Evolutionary conservation across 116 monocot genomes (phyloP).

Genomic region (Phalaenopsis hybrid): DNA sequence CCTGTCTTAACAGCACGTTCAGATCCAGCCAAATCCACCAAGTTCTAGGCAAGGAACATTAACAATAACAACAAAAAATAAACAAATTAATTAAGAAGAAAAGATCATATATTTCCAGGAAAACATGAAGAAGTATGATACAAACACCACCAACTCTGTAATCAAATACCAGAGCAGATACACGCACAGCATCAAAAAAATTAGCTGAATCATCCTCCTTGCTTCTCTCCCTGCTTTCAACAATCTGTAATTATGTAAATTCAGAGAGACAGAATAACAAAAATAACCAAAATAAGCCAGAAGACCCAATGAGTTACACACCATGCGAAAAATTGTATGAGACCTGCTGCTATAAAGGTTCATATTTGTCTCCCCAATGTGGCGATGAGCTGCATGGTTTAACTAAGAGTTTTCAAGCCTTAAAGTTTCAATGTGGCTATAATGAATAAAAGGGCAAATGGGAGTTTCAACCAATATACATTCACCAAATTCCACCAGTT

Average conservation of each 20-base stretch:
- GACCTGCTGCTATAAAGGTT: slow-evolving; percentile 96
- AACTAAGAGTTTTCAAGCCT: slow-evolving; percentile 4
- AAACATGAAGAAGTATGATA: slow-evolving; percentile 1
- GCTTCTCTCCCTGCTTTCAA: slow-evolving; percentile 79
- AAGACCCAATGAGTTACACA: slow-evolving; percentile 9
- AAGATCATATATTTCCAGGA: background rate
- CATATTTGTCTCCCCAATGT: slow-evolving; percentile 97
- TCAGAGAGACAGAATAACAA: background rate
- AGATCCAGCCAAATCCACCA: slow-evolving; percentile 97
- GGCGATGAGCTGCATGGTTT: slow-evolving; percentile 71
- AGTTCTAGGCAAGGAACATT: slow-evolving; percentile 44
- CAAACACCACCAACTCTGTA: background rate
- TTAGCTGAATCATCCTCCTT: slow-evolving; percentile 38
- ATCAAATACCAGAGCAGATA: slow-evolving; percentile 74
- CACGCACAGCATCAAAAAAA: slow-evolving; percentile 87
- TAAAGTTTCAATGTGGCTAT: background rate
- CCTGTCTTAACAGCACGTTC: slow-evolving; percentile 95
- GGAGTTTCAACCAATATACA: slow-evolving; percentile 32
- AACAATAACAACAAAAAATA: slow-evolving; percentile 5
- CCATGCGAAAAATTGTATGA: slow-evolving; percentile 96
- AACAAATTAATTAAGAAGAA: background rate
- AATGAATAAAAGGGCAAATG: slow-evolving; percentile 1
- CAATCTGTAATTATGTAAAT: slow-evolving; percentile 38
- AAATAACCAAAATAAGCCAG: background rate
- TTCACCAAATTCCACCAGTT: slow-evolving; percentile 91